Percentiles rank a stretch among this genome's conserved stretches.
Evolutionary conservation across 2,329 filamentous ascomycete genomes (phyloP).

Genomic region (Dothideomycetidae sp.): DNA sequence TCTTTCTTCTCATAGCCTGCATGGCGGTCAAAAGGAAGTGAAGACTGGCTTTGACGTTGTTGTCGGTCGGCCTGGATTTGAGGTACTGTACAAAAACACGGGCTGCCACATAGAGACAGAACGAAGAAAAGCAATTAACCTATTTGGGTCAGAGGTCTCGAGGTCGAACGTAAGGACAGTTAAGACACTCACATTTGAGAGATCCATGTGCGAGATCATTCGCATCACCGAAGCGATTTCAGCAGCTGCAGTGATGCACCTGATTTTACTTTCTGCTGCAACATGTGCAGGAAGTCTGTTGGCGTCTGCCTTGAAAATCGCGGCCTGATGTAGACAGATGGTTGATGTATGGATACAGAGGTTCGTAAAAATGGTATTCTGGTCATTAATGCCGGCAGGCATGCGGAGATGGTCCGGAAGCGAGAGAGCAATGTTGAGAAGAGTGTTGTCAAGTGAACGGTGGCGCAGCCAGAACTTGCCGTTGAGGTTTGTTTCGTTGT

Average conservation of each 20-base stretch:
- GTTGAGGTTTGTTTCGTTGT: constrained; percentile 75
- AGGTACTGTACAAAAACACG: constrained; percentile 92
- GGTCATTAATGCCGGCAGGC: constrained; percentile 57
- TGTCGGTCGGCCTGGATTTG: constrained; percentile 83
- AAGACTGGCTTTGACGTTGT: constrained; percentile 62
- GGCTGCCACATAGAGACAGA: constrained; percentile 90
- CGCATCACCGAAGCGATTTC: constrained; percentile 94
- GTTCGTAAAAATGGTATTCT: constrained; percentile 85
- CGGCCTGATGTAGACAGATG: constrained; percentile 95
- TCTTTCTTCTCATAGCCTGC: constrained; percentile 74
- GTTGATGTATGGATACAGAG: constrained; percentile 96
- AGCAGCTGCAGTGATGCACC: constrained; percentile 84
- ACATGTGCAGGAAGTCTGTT: constrained; percentile 64
- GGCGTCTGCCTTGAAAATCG: constrained; percentile 93
- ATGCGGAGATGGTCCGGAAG: constrained; percentile 71
- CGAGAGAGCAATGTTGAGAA: constrained; percentile 73
- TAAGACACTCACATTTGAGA: constrained; percentile 52
- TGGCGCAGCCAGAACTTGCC: constrained; percentile 95
- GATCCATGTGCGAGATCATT: constrained; percentile 80
- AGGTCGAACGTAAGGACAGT: too few relatives aligned
- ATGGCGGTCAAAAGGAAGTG: constrained; percentile 84
- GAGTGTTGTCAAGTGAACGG: constrained; percentile 72
- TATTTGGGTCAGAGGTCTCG: too few relatives aligned
- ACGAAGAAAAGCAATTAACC: constrained; percentile 93
- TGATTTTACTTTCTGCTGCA: constrained; percentile 76